These are phyloP conservation scores for Xerocomus potaroensis DNA, from an alignment of 768 basidiomycete genomes.

Conservation along the genomic window DNA sequence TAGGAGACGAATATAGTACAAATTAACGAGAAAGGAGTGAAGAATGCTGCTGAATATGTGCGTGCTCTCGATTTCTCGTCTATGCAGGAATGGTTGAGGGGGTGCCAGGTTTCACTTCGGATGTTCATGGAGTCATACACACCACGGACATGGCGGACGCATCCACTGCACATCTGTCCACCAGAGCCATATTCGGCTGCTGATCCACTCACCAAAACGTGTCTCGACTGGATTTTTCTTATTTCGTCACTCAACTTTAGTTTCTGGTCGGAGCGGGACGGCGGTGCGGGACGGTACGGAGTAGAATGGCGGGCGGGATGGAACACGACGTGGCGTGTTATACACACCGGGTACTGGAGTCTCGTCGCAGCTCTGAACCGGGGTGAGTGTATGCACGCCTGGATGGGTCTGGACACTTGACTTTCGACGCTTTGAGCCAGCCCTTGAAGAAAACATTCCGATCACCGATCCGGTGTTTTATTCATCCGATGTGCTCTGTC, in stretches of 20 bases:
- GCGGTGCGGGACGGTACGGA: constrained; percentile 58
- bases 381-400: constrained; percentile 41
- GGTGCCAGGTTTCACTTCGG: constrained; percentile 53
- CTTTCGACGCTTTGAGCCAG: constrained; percentile 43
- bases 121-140: constrained; percentile 63
- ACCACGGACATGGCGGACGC: constrained; percentile 75
- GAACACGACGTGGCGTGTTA: constrained; percentile 43
- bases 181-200: constrained; percentile 54
- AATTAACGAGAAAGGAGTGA: constrained; percentile 57
- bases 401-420: not conserved
- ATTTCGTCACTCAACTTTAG: constrained; percentile 84
- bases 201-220: constrained; percentile 51
- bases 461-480: constrained; percentile 81
- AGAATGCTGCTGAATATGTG: constrained; percentile 64
- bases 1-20: constrained; percentile 60
- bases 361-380: constrained; percentile 78
- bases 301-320: constrained; percentile 75
- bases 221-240: constrained; percentile 84
- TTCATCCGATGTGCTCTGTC: constrained; percentile 61
- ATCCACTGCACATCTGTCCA: constrained; percentile 65
- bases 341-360: constrained; percentile 86
- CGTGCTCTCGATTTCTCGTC: constrained; percentile 12
- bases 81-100: constrained; percentile 5
- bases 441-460: constrained; percentile 70
- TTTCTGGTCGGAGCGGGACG: constrained; percentile 80